Base-by-base conservation (phyloP, 352 stramenopile species). In the Plasmopara muralis region DNA sequence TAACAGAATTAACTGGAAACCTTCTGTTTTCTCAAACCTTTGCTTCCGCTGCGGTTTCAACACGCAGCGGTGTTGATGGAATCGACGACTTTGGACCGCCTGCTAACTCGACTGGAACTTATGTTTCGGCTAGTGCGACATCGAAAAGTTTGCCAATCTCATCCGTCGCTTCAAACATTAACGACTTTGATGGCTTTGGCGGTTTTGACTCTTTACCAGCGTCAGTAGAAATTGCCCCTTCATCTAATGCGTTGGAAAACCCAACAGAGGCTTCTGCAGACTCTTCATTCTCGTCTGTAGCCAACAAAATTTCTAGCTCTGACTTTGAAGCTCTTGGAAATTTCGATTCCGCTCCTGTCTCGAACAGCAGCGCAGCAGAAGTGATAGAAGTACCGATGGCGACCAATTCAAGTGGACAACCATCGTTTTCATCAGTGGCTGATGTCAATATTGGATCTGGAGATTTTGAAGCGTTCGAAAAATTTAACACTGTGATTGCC, bases 121-220 rank as follows among this genome's bases (percentile, higher is more conserved):
- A 20, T 12, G 15, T 37, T 18, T 44, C 43, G 28, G 40, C 31
- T 30, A 4, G 28, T 44, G 37, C 54, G 10, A 25, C 40, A 5
- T 57, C 47, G 16, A 50, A 43, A 39, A 59, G 58, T 35, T 71
- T 55, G 12, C 58, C 63, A 20, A 65, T 68, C 45, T 66, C 57
- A 0, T 48, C 48, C 4, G 31, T 58, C 8, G 55, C 51, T 40
- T 39, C 35, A 6, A 48, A 62, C 20, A 55, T 25, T 18, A 60
- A 43, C 30, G 43, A 53, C 50, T 55, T 66, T 1, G 43, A 54
- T 45, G 35, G 42, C 15, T 73, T 76, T 55, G 51, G 52, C 9
- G 67, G 58, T 15, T 70, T 73, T 35, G 68, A 46, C 38, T 31
- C 55, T n/a, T 30, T 16, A 18, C 5, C n/a, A 41, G 13, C 37